Base-by-base conservation (phyloP, 2,329 filamentous ascomycete species). In the Pseudogymnoascus sp. region DNA sequence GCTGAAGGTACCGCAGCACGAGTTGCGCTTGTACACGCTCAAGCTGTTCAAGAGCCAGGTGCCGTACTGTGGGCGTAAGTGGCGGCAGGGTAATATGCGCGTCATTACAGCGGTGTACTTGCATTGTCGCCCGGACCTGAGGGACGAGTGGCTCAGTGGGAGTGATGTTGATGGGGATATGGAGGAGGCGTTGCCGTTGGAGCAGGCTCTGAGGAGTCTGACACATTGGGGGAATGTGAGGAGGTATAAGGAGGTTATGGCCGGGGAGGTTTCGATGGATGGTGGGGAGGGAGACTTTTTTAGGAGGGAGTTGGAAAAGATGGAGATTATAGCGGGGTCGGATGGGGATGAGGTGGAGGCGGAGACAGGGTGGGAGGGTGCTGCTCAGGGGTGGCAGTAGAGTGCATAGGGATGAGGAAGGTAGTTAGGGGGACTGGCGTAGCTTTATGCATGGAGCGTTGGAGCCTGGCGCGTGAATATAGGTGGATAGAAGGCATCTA, bases 21-120 rank as follows among this genome's bases (percentile, higher is more conserved):
- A 91, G 71, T 82, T 99, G 42, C 87, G 95, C 5, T 86, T 96
- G 46, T 97, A 97, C 78, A 96, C 95, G 0, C 84, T 99, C 69
- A 99, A 99, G 77, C 83, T 99, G 0, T 97, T 97, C 86, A 99
- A 99, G 77, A 95, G 92, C 65, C 95, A 99, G 76, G 95, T 99
- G 4, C 95, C 95, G 0, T 99, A 96, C 79, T 97, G 93, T 75
- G 93, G 95, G 21, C 88, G 95, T 46, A 99, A 99, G 78, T 99
- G 95, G 95, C 88, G 95, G 13, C 95, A 97, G 78, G 88, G 87
- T 69, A 97, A 99, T 76, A 99, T 99, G 95, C 90, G 93, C 63
- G 93, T 97, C 72, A 99, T 99, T 72, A 99, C 95, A 0, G 92
- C 93, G 3, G 91, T 99, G 1, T 99, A 97, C 75, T 81, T 99